These are phyloP conservation scores for Solanum medicagineum DNA, from an alignment of 257 asterid genomes.

Conservation along the genomic window DNA sequence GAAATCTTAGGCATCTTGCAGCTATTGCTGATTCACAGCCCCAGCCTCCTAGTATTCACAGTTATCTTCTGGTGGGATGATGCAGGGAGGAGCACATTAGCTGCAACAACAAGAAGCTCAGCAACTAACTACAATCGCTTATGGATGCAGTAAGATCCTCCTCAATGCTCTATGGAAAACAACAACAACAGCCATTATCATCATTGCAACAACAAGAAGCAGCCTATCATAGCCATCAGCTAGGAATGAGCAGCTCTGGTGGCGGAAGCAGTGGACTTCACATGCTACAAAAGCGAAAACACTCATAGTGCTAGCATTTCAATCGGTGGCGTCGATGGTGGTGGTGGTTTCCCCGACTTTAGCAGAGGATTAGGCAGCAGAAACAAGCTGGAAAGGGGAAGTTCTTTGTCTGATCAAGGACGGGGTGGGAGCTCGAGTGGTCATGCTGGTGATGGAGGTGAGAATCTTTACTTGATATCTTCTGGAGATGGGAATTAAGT, in stretches of 20 bases:
- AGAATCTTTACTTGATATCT: constrained; percentile 51
- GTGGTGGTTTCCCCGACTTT: constrained; percentile 47
- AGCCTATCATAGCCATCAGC: constrained; percentile 52
- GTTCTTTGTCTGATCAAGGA: constrained; percentile 27
- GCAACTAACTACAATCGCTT: constrained; percentile 58
- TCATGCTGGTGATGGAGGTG: constrained; percentile 41
- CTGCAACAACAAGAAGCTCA: constrained; percentile 62
- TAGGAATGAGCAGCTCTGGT: constrained; percentile 57
- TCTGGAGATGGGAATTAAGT: constrained; percentile 44
- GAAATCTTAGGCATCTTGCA: constrained; percentile 92
- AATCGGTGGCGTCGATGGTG: constrained; percentile 6
- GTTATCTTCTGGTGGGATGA: constrained; percentile 46
- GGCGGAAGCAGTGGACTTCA: constrained; percentile 28
- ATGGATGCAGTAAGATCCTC: constrained; percentile 62
- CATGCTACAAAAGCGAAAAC: constrained; percentile 71
- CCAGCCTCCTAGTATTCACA: constrained; percentile 65
- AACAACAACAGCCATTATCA: constrained; percentile 57
- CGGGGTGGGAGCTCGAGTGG: constrained; percentile 32
- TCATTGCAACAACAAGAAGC: constrained; percentile 75
- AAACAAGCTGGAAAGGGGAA: constrained; percentile 49
- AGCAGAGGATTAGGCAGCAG: constrained; percentile 29
- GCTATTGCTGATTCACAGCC: constrained; percentile 99
- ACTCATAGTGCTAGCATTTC: constrained; percentile 21
- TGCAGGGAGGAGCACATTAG: constrained; percentile 62
- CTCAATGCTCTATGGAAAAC: constrained; percentile 71